phyloP scores from a whole-genome alignment of 768 basidiomycete genomes.

The Kwoniella pini region DNA sequence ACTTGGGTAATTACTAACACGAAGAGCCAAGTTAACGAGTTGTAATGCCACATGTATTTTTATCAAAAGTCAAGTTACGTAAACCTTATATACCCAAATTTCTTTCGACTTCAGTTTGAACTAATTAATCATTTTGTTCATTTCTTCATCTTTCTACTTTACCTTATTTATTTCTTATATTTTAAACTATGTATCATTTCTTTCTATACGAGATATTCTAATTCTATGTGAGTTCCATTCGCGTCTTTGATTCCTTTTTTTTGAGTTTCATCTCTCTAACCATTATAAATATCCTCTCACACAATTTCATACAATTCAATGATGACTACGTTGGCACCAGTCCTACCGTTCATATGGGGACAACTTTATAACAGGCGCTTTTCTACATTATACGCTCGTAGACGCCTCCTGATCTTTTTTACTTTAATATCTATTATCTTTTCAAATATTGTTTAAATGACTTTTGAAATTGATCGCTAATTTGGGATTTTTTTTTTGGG shows the following conservation, averaged over 20 bases:
- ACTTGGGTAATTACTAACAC: not conserved
- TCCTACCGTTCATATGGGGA: constrained; percentile 37
- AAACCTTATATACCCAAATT: not conserved
- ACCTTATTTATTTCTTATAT: not conserved
- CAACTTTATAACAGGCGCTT: constrained; percentile 27
- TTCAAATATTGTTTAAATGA: too few relatives aligned
- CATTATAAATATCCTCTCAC: not conserved
- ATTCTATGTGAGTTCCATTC: too few relatives aligned
- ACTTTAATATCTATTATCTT: not conserved
- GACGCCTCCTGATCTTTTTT: constrained; percentile 33
- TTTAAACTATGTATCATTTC: too few relatives aligned
- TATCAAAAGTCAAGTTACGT: not conserved
- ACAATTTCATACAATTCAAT: constrained; percentile 14
- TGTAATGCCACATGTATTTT: constrained; percentile 4
- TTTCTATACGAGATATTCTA: too few relatives aligned
- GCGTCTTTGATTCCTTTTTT: too few relatives aligned
- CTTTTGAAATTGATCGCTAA: too few relatives aligned
- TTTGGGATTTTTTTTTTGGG: too few relatives aligned
- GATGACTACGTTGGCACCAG: constrained; percentile 49
- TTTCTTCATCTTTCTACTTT: not conserved
- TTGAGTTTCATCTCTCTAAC: not conserved
- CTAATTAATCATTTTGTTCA: not conserved
- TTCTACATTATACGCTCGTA: constrained; percentile 34
- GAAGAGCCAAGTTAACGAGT: not conserved
- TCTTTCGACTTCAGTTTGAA: not conserved